Percentiles rank a stretch among this genome's conserved stretches.
Conservation (phyloP, 2,329 filamentous ascomycete species). For the Coniella vitis region DNA sequence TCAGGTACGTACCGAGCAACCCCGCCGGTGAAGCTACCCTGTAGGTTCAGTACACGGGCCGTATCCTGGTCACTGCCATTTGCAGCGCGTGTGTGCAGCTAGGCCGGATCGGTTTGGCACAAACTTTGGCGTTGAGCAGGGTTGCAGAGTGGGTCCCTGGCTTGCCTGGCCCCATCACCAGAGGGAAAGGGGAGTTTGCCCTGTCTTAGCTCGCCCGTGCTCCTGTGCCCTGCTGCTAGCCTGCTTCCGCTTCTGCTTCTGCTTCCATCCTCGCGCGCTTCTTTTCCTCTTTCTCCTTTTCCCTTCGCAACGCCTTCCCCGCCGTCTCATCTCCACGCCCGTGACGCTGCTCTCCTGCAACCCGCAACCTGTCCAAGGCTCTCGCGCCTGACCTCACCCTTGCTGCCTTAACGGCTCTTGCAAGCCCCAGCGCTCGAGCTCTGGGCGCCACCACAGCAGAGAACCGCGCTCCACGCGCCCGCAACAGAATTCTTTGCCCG, state of each 20-base stretch:
- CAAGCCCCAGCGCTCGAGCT: constrained; percentile 1
- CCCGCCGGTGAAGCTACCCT: neutral
- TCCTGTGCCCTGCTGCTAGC: neutral
- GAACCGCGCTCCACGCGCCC: constrained; percentile 1
- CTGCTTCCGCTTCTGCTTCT: neutral
- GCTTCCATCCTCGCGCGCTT: constrained; percentile 2
- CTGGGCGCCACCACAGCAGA: neutral
- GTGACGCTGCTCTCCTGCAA: neutral
- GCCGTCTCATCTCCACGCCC: neutral
- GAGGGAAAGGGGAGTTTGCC: constrained; percentile 2
- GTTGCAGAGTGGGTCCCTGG: constrained; percentile 3
- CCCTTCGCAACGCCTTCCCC: neutral
- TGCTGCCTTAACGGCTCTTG: neutral
- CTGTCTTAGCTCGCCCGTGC: constrained; percentile 5
- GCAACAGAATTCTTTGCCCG: neutral
- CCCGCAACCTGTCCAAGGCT: neutral
- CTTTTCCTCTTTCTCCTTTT: neutral
- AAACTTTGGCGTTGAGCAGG: constrained; percentile 9
- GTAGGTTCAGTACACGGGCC: neutral
- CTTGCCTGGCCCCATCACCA: constrained; percentile 5
- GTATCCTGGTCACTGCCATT: neutral
- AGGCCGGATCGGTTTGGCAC: constrained; percentile 8
- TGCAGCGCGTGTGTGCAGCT: neutral
- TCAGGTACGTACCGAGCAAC: neutral
- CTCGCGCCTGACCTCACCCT: neutral